A percentile compares a stretch with the other conserved stretches of the same genome.
Conservation (phyloP, 2,329 filamentous ascomycete species). For the Sphaerulina vaccinii region DNA sequence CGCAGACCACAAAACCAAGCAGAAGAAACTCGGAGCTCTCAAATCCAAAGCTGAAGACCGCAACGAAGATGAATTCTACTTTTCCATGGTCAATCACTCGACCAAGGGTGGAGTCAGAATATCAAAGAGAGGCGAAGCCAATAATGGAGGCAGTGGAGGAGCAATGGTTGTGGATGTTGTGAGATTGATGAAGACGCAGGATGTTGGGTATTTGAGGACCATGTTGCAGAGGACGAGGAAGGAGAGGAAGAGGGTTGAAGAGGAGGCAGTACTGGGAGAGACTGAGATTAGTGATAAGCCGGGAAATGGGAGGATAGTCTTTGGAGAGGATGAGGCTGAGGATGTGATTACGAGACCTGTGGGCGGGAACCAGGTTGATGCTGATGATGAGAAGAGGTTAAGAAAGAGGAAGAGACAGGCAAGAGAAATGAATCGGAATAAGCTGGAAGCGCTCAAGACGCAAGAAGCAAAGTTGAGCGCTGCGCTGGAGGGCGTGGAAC, state of each 20-base stretch:
- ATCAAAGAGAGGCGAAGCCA: constrained; percentile 47
- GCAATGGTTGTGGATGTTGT: constrained; percentile 57
- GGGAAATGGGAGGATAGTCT: constrained; percentile 39
- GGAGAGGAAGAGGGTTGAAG: constrained; percentile 52
- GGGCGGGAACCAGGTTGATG: constrained; percentile 1
- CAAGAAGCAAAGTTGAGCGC: constrained; percentile 55
- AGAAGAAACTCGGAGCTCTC: constrained; percentile 58
- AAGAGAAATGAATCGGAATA: constrained; percentile 49
- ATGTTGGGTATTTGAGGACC: constrained; percentile 60
- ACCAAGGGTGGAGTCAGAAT: constrained; percentile 49
- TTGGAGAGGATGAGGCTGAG: constrained; percentile 38
- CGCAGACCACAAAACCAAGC: constrained; percentile 62
- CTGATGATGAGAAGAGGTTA: constrained; percentile 44
- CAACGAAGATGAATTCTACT: constrained; percentile 67
- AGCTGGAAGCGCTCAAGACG: constrained; percentile 53
- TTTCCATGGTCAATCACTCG: constrained; percentile 59
- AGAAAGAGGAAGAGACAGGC: constrained; percentile 52
- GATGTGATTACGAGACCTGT: constrained; percentile 6
- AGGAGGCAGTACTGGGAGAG: constrained; percentile 34
- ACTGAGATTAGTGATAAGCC: constrained; percentile 43
- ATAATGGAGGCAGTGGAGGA: constrained; percentile 34
- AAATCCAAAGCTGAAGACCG: constrained; percentile 59
- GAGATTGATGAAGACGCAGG: constrained; percentile 65
- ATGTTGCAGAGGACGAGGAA: constrained; percentile 56
- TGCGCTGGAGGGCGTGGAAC: constrained; percentile 57